Conservation (phyloP, 2,329 filamentous ascomycete species). For the Trichothecium roseum region DNA sequence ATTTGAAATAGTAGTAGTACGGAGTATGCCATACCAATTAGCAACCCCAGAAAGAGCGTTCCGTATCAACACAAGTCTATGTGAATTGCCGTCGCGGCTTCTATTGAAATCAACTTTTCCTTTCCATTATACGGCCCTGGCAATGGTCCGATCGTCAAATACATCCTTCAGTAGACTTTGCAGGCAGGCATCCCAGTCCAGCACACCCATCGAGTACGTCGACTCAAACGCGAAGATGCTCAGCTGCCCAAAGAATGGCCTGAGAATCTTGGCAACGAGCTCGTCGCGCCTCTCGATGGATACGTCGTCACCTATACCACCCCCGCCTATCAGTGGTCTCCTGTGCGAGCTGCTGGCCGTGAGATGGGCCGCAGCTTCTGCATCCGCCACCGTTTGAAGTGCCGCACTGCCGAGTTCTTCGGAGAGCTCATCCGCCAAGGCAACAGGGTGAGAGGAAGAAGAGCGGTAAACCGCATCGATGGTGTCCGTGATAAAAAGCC, state of each 20-base stretch:
- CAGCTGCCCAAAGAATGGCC: conserved; percentile 82
- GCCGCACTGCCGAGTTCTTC: conserved; percentile 54
- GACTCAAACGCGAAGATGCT: conserved; percentile 92
- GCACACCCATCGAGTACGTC: conserved; percentile 70
- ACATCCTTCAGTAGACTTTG: conserved; percentile 59
- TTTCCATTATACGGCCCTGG: conserved; percentile 39
- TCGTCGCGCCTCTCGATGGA: conserved; percentile 52
- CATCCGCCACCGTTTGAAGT: conserved; percentile 18
- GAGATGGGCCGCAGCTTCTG: conserved; percentile 24
- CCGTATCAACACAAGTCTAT: no score
- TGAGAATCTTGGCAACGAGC: conserved; percentile 65
- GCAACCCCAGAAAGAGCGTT: no score
- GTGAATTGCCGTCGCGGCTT: neutral
- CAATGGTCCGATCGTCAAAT: conserved; percentile 66
- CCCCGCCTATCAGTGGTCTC: conserved; percentile 38
- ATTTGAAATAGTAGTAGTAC: no score
- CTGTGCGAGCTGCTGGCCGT: conserved; percentile 24
- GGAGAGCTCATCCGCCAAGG: conserved; percentile 75
- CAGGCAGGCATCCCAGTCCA: conserved; percentile 57
- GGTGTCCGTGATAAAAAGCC: conserved; percentile 95
- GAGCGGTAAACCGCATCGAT: conserved; percentile 90
- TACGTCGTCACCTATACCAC: conserved; percentile 45
- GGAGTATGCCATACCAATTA: no score
- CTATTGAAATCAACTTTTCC: neutral
- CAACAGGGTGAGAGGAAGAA: conserved; percentile 55